Base-by-base conservation (phyloP, 441 rosid genomes). In the Eruca vesicaria region DNA sequence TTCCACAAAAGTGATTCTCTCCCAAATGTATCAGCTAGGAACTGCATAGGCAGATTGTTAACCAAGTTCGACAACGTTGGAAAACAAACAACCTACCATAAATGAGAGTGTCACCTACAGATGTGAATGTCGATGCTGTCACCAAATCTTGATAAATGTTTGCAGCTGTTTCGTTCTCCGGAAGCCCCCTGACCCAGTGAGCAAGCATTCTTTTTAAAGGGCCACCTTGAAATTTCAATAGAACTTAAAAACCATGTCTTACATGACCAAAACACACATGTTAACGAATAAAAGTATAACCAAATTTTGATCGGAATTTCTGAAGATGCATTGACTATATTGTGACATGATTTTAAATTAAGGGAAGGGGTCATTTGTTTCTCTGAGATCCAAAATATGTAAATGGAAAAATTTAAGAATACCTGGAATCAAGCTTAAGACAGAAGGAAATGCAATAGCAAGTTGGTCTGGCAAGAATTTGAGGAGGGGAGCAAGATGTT, bases 1-100 rank as follows among this genome's bases (percentile, higher is more conserved):
- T 87, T 90, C 93, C 93, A 86, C 35, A 82, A 6, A 68, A 90
- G 84, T 36, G 93, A 85, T 81, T 82, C 86, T 79, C 81, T 82
- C 26, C 84, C 85, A 29, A 87, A 71, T 52, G 88, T 78, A 71
- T 85, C 88, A 72, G 80, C 82, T 31, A 89, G 77, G 78, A 81
- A 84, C 97, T 92, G 88, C 73, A 70, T 10, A 78, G 23, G 63
- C 53, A 80, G 71, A 79, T 72, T 28, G 38, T 75, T 69, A 60
- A 75, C 66, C 76, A 45, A 35, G 69, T 43, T 69, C 61, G 73
- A 57, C 33, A 33, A 63, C 3, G 60, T 43, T 55, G 45, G 48
- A 10, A 72, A 81, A 9, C n/a, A 29, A 73, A 33, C 31, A 66
- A 61, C 18, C 15, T 9, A 53, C 73, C 19, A 35, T 55, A 56